Conservation (phyloP, 164 flowering plant species). For the Litsea cubeba region DNA sequence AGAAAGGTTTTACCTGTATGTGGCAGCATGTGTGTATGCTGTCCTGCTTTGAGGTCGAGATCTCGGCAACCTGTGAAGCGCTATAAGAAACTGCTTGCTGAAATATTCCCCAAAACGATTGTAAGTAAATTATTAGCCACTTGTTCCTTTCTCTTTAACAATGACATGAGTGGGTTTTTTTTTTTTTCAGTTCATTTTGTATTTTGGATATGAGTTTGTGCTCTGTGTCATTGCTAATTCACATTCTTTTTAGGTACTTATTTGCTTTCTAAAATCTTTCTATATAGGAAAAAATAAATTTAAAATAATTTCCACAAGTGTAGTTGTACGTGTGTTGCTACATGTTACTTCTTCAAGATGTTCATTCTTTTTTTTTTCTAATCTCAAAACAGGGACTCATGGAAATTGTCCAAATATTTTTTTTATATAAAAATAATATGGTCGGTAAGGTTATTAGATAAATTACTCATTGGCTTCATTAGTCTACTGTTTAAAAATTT, state of each 20-base stretch:
- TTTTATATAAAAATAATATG: too few relatives aligned
- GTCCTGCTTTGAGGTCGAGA: slow-evolving; percentile 77
- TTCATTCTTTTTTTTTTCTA: too few relatives aligned
- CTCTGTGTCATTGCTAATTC: background rate
- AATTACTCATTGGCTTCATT: too few relatives aligned
- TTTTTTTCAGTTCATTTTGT: background rate
- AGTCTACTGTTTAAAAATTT: background rate
- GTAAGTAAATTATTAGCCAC: background rate
- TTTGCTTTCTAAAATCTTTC: too few relatives aligned
- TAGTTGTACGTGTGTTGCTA: too few relatives aligned
- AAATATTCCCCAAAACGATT: slow-evolving; percentile 58
- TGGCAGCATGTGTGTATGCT: slow-evolving; percentile 75
- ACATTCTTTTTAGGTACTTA: too few relatives aligned
- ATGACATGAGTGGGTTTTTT: background rate
- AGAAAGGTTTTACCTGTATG: slow-evolving; percentile 79
- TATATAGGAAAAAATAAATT: too few relatives aligned
- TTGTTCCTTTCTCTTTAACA: background rate
- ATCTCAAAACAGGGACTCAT: too few relatives aligned
- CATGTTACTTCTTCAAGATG: too few relatives aligned
- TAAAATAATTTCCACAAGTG: too few relatives aligned
- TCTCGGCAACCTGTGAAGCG: slow-evolving; percentile 97
- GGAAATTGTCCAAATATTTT: too few relatives aligned
- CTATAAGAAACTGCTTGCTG: slow-evolving; percentile 88
- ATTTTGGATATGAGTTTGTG: background rate
- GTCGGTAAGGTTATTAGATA: too few relatives aligned